Evolutionary conservation across 768 basidiomycete genomes (phyloP).

Genomic region (Boletus huronensis): DNA sequence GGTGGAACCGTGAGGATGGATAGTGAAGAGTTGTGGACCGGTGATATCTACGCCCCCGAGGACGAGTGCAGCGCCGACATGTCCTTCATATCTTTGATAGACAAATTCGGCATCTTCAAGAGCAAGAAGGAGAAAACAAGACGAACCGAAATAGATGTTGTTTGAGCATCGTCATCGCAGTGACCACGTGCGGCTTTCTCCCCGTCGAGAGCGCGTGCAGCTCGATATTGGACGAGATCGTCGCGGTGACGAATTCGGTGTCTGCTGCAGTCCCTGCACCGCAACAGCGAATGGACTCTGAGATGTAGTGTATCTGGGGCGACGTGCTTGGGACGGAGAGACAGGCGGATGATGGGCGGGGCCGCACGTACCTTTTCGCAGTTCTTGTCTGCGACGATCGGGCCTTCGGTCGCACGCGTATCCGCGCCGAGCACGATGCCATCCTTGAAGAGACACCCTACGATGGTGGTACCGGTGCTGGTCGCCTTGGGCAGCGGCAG

Average conservation of each 20-base stretch:
- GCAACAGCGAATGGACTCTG: constrained; percentile 94
- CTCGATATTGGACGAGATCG: constrained; percentile 95
- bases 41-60: constrained; percentile 95
- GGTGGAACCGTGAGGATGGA: constrained; percentile 95
- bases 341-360: neutral
- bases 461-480: constrained; percentile 96
- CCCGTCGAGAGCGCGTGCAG: constrained; percentile 89
- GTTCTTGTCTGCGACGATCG: constrained; percentile 98
- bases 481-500: constrained; percentile 78
- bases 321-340: neutral
- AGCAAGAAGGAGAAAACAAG: neutral
- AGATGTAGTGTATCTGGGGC: constrained; percentile 90
- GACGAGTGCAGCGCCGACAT: constrained; percentile 93
- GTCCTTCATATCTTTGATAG: constrained; percentile 75
- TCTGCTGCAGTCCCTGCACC: constrained; percentile 99
- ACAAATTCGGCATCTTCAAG: neutral
- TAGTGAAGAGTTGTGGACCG: constrained; percentile 93
- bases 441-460: constrained; percentile 89
- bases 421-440: constrained; percentile 96
- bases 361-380: constrained; percentile 89
- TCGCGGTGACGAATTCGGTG: constrained; percentile 90
- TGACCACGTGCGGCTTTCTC: constrained; percentile 88
- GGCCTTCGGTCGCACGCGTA: constrained; percentile 91
- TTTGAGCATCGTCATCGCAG: constrained; percentile 99
- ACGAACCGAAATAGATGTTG: constrained; percentile 88